Base-by-base conservation (phyloP, 2,329 filamentous ascomycete species). In the Diaporthe australafricana region DNA sequence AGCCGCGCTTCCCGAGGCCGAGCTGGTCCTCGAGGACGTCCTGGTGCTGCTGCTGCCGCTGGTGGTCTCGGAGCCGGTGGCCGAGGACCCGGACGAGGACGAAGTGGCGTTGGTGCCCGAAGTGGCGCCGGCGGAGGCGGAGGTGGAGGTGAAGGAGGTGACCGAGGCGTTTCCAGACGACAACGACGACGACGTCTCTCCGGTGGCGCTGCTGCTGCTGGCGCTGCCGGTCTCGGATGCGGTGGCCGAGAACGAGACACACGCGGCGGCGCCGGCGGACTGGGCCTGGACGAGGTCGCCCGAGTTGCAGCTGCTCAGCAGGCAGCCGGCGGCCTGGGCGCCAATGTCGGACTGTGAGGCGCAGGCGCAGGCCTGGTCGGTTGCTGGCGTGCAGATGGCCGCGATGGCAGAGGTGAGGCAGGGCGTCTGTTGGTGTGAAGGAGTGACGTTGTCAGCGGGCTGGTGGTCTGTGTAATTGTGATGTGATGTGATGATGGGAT, bases 291-390 rank as follows among this genome's bases (percentile, higher is more conserved):
- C 30, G 20, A 85, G 75, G 8, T 78, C 77, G 4, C 55, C 32
- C 8, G 73, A 42, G 66, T 22, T 62, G 78, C 83, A 85, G 62
- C 70, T 70, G 3, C 40, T 8, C 22, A 83, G 50, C 30, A 84
- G 77, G 73, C 82, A 84, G 6, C 77, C 70, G 0, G 76, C 78
- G 27, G 76, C 79, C 70, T 72, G 66, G 57, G 48, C 70, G 71
- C 71, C 79, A 70, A 84, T 83, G 69, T 70, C 75, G 17, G 76
- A 40, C 74, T 82, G 75, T 0, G 75, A 79, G 3, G 80, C 87
- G 82, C 88, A 89, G 76, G 87, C 86, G 83, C 88, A 90, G 65
- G 77, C 79, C 53, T 81, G 77, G 78, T 90, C 87, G 55, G 79
- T 82, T 12, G 68, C 71, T 71, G 83, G 72, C 17, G 72, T 75